Conservation (phyloP, 169 alveolate genomes). For the Cystoisospora suis region DNA sequence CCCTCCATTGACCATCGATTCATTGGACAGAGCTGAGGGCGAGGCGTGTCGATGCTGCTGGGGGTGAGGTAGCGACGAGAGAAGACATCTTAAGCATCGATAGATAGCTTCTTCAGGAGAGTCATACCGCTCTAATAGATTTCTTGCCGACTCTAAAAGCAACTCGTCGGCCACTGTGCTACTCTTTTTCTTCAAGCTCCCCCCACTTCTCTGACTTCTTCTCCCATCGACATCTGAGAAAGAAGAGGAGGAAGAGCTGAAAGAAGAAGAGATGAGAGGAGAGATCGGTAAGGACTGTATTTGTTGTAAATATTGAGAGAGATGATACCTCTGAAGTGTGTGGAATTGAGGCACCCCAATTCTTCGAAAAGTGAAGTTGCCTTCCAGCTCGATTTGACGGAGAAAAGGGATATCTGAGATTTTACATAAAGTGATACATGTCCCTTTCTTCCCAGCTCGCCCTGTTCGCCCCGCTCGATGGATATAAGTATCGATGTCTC, state of each 20-base stretch:
- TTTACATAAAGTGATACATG: conserved; percentile 52
- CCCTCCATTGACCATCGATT: background rate
- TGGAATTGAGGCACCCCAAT: conserved; percentile 71
- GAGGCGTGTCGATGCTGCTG: background rate
- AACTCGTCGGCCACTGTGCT: too few species aligned
- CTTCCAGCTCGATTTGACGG: conserved; percentile 57
- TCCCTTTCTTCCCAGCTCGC: conserved; percentile 85
- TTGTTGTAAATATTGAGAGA: conserved; percentile 31
- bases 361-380: conserved; percentile 59
- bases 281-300: too few species aligned
- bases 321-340: conserved; percentile 52
- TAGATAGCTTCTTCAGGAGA: background rate
- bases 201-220: too few species aligned
- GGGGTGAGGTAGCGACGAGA: too few species aligned
- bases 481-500: conserved; percentile 80
- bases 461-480: conserved; percentile 92
- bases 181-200: background rate
- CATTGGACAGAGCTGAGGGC: background rate
- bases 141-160: background rate
- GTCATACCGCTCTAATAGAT: background rate
- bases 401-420: conserved; percentile 63
- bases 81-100: conserved; percentile 2
- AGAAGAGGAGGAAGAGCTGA: too few species aligned
- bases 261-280: too few species aligned
- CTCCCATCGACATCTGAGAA: too few species aligned